Base-by-base conservation (phyloP, 176 grass and related monocot species). In the Cymbopogon citratus region DNA sequence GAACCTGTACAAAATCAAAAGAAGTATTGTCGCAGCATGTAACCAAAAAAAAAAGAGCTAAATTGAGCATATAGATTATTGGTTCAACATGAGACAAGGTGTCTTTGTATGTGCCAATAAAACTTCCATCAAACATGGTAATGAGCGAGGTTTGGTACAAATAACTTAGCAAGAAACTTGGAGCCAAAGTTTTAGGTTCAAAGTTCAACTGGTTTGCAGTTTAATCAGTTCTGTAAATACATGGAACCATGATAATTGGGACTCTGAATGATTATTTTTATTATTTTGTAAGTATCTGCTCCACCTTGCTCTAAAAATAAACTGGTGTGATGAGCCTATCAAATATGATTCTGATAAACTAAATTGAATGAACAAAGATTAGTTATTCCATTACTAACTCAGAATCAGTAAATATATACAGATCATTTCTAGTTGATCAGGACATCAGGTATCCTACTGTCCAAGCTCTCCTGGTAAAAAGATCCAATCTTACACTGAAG, bases 131-230 rank as follows among this genome's bases (percentile, higher is more conserved):
- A 63, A 75, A 71, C 41, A 87, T 51, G 16, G 46, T 66, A 48
- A 45, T 28, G 61, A 67, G 2, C 12, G 13, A 56, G 27, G 15
- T 73, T 28, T 29, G 27, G n/a, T 81, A 75, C 46, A 56, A 14
- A 44, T 9, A 76, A 69, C 34, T 67, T 43, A 59, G n/a, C 27
- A 68, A 27, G 28, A 74, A 68, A 68, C 11, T 24, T 21, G 24
- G 4, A 88, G 36, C 39, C 24, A 45, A 73, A 83, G 5, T 66
- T 88, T 88, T 60, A 39, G 7, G n/a, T 35, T 38, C 12, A 31
- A 79, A 71, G 18, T 34, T 64, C 2, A 67, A 86, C 23, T 34
- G 1, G 54, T 35, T 14, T 5, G 52, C 7, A 23, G 8, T 57
- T 23, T 57, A 57, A 57, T 56, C 9, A 0, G 54, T 57, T 57